Base-by-base conservation (phyloP, 129 eudicot genomes). In the Flaveria sonorensis region DNA sequence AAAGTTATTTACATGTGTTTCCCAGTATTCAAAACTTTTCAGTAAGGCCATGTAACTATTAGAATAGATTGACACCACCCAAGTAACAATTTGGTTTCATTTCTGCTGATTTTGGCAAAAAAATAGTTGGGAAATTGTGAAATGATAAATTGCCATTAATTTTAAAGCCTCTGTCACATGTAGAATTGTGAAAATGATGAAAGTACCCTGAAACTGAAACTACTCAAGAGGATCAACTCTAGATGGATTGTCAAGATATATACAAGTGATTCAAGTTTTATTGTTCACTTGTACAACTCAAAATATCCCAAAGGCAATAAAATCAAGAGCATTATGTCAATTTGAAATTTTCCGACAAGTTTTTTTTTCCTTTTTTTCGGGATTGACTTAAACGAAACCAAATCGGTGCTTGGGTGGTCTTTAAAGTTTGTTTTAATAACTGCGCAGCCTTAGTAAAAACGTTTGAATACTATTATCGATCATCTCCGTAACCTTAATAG, bases 401-500 rank as follows among this genome's bases (percentile, higher is more conserved):
- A 28, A 0, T 28, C 4, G 32, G 32, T 0, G 4, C 32, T 28
- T 28, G 32, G 32, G 32, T 28, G 32, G 32, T 28, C 4, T 28
- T 2, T 28, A 28, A 28, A 28, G 32, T 28, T 28, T 51, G 21
- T 51, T 51, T 15, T 51, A 56, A 56, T 10, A 56, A 7, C 21
- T 2, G 8, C 1, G 20, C 10, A 56, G 14, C 63, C 3, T 5
- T n/a, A 53, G 2, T 5, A 3, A 53, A 53, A 53, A 20, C 21
- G 10, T 56, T 8, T 56, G 63, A 9, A 7, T 55, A 55, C 24
- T 19, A 7, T 19, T 55, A 19, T 20, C 16, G 16, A 2, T 57
- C 5, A 10, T 20, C 9, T 0, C 1, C 0, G 4, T 12, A 24
- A 51, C 69, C 19, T 73, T 53, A 72, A 19, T 77, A 91, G 98